Evolutionary conservation across 2,329 filamentous ascomycete species (phyloP).

Genomic region (Fusarium concolor): DNA sequence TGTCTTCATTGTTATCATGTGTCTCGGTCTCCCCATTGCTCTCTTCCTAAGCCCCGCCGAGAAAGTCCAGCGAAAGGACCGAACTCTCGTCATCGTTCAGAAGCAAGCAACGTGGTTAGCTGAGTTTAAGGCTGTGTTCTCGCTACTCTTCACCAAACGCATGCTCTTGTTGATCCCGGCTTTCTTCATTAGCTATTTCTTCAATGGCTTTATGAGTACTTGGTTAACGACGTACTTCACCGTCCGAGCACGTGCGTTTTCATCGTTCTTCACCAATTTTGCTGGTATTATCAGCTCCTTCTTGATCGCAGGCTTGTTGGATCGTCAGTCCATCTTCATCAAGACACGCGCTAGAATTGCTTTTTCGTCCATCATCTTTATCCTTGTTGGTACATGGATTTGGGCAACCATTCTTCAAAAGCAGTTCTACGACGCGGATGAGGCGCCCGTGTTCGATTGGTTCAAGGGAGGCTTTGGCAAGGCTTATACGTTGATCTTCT

Average conservation of each 20-base stretch:
- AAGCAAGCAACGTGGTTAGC: constrained; percentile 21
- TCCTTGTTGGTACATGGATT: constrained; percentile 28
- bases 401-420: constrained; percentile 35
- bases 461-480: constrained; percentile 37
- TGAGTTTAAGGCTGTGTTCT: constrained; percentile 28
- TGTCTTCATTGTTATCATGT: constrained; percentile 25
- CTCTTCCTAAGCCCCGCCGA: constrained; percentile 5
- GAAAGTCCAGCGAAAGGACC: constrained; percentile 17
- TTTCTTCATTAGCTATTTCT: constrained; percentile 26
- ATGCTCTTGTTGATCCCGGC: constrained; percentile 29
- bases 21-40: constrained; percentile 11
- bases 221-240: constrained; percentile 24
- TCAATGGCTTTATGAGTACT: constrained; percentile 20
- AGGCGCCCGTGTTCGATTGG: constrained; percentile 32
- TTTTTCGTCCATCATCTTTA: background rate
- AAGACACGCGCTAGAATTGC: constrained; percentile 32
- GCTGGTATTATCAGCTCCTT: constrained; percentile 20
- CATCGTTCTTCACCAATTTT: constrained; percentile 19
- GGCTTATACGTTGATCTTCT: constrained; percentile 33
- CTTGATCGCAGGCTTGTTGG: constrained; percentile 7
- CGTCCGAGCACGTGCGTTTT: constrained; percentile 21
- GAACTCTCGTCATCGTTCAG: constrained; percentile 1
- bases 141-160: constrained; percentile 13
- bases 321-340: constrained; percentile 35
- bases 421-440: constrained; percentile 25